phyloP scores from a whole-genome alignment of 805 yeast species.

The Starmera pachycereana region DNA sequence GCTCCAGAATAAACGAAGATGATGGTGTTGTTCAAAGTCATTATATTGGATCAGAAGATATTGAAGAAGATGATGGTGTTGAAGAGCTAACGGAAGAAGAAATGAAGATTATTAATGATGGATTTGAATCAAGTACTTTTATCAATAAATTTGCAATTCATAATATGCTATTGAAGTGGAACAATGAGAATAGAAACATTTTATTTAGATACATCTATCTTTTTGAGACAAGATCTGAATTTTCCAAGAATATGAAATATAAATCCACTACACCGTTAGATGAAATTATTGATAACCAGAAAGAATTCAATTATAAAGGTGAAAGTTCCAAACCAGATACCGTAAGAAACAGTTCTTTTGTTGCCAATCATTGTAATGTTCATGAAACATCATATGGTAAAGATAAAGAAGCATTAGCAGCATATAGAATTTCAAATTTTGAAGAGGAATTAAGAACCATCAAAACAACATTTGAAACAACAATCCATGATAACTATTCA shows the following conservation, averaged over 20 bases:
- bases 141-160: conserved; percentile 63
- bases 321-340: conserved; percentile 1
- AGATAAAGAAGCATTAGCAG: conserved; percentile 7
- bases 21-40: no score
- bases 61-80: neutral
- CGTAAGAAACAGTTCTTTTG: neutral
- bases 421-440: conserved; percentile 32
- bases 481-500: conserved; percentile 42
- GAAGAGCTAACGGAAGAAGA: neutral
- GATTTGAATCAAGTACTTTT: conserved; percentile 11
- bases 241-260: conserved; percentile 32
- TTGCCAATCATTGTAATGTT: neutral
- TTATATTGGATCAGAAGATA: neutral
- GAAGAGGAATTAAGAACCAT: conserved; percentile 39
- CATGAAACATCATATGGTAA: conserved; percentile 3
- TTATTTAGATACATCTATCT: conserved; percentile 49
- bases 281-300: conserved; percentile 33
- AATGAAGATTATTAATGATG: conserved; percentile 3
- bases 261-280: conserved; percentile 41
- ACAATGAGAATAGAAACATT: conserved; percentile 53
- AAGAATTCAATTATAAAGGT: conserved; percentile 8
- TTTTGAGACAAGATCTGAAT: conserved; percentile 33
- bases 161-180: conserved; percentile 71
- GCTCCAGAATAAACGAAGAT: no score
- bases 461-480: conserved; percentile 13